Evolutionary conservation across 495 filamentous ascomycete species (phyloP).

Genomic region (Talaromyces proteolyticus): DNA sequence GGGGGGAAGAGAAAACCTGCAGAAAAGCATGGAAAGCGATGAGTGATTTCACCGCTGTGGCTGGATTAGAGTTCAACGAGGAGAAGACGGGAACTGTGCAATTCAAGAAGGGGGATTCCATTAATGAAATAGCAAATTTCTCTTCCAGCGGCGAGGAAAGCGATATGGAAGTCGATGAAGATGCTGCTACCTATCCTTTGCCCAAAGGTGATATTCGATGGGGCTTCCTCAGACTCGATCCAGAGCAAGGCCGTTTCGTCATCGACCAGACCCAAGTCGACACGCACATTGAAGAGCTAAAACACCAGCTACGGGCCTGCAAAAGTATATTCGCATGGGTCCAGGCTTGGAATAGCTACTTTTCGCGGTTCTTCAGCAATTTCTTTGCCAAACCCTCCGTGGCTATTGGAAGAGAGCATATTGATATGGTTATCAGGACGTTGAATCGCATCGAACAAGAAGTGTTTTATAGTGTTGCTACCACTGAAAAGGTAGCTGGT

Average conservation of each 20-base stretch:
- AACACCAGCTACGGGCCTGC: constrained; percentile 50
- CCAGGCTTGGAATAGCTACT: constrained; percentile 61
- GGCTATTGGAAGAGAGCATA: constrained; percentile 58
- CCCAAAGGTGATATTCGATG: constrained; percentile 58
- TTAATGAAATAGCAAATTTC: background rate
- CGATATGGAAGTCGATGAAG: no score
- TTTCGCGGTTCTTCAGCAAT: constrained; percentile 56
- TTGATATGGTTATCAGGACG: constrained; percentile 56
- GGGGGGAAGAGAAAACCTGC: constrained; percentile 48
- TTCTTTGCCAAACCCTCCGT: constrained; percentile 62
- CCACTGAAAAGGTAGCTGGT: constrained; percentile 25
- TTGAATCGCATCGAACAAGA: constrained; percentile 53
- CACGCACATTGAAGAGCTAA: constrained; percentile 54
- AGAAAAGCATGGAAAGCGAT: constrained; percentile 55
- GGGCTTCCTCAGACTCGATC: constrained; percentile 58
- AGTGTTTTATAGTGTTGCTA: constrained; percentile 38
- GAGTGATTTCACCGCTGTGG: constrained; percentile 43
- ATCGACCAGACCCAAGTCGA: constrained; percentile 61
- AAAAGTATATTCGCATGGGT: constrained; percentile 57
- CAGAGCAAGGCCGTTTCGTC: constrained; percentile 46
- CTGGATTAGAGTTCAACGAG: constrained; percentile 52
- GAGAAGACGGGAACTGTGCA: constrained; percentile 56
- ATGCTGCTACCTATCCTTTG: constrained; percentile 14
- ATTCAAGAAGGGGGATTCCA: constrained; percentile 6
- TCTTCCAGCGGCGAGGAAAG: background rate